Evolutionary conservation across 257 asterid genomes (phyloP).

Genomic region (Nicotiana noctiflora): DNA sequence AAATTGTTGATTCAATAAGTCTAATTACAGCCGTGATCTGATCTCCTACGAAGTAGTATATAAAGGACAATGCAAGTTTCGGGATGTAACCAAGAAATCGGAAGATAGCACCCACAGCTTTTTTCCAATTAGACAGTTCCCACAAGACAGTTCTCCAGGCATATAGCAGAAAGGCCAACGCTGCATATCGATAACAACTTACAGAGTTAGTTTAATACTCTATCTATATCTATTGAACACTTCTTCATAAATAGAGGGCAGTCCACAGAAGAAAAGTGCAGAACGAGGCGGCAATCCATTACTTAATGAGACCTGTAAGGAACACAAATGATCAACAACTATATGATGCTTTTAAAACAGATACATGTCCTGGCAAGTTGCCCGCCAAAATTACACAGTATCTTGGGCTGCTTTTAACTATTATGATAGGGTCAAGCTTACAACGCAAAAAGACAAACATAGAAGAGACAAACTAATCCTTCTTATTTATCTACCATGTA

Average conservation of each 20-base stretch:
- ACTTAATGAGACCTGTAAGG: background rate
- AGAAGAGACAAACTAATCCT: background rate
- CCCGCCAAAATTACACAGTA: background rate
- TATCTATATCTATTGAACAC: background rate
- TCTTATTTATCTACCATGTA: background rate
- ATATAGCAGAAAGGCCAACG: conserved; percentile 50
- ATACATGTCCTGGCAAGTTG: background rate
- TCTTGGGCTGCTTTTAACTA: background rate
- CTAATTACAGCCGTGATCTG: conserved; percentile 54
- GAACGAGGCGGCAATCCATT: background rate
- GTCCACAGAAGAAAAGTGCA: background rate
- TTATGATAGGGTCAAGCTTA: background rate
- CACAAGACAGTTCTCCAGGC: conserved; percentile 85
- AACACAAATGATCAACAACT: background rate
- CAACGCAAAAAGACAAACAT: background rate
- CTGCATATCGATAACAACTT: conserved; percentile 33
- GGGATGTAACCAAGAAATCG: conserved; percentile 38
- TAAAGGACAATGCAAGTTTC: conserved; percentile 41
- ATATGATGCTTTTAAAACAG: background rate
- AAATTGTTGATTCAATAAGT: conserved; percentile 44
- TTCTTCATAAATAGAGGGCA: background rate
- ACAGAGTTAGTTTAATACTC: background rate
- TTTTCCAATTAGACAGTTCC: conserved; percentile 83
- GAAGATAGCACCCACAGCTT: conserved; percentile 22
- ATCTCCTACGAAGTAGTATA: conserved; percentile 56